Base-by-base conservation (phyloP, 495 filamentous ascomycete species). In the Delitschia confertaspora region DNA sequence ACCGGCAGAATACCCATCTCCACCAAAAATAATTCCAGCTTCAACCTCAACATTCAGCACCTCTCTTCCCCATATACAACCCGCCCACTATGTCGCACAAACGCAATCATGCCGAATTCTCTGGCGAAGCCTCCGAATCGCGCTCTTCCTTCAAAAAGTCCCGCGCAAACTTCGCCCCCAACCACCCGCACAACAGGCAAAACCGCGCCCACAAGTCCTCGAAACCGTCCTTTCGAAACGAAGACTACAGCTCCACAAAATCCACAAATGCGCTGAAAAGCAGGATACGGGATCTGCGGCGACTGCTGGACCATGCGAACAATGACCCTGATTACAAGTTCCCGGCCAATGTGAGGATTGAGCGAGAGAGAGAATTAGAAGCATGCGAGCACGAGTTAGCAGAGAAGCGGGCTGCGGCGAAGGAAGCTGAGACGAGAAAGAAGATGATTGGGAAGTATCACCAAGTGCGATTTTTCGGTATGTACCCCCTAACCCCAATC, bases 381-480 rank as follows among this genome's bases (percentile, higher is more conserved):
- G 79, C 79, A 0, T 86, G 83, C 60, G 71, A 84, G 60, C 72
- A 78, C 41, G 84, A 88, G 51, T 69, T 96, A 13, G 70, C 62
- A 18, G 65, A 69, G 30, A 65, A 67, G 17, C 54, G 65, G 20
- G 62, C 73, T 9, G 77, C 79, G 51, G 79, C 39, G 17, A 32
- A 45, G 23, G 53, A 50, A n/a, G 41, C 42, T 7, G 38, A 74
- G 57, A 63, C 65, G 37, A 74, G 80, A 47, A 73, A 75, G 47
- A 70, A 74, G 40, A 82, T 93, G 73, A 88, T 89, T 36, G 74
- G 71, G 59, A 86, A 78, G 55, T 98, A 95, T 58, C 89, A 95
- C 59, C 94, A 91, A 75, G 83, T 95, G 18, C 71, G 91, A 35
- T 98, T 98, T 60, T 85, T 82, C 72, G 73, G 88, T 84, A 62